Evolutionary conservation across 331 rosid genomes (phyloP), one percentile per base, ranked within the genome.

Genomic region (Rosa hybrid): DNA sequence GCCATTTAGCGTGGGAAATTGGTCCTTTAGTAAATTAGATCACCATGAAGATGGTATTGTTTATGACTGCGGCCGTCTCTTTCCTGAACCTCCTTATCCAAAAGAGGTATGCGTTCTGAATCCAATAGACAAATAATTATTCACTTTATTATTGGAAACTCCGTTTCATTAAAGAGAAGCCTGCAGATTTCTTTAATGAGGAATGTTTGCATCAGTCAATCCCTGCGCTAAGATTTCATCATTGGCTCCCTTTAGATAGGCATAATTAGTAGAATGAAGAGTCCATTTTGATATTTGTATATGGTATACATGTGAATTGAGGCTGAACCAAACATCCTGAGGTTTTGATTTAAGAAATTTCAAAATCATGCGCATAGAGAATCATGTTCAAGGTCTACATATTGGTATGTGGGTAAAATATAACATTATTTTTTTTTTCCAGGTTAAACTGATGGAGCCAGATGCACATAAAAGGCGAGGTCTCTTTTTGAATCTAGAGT

Each of bases 21-120:
- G 99, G 99, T 93, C 99, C 25, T 96, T 96, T 78, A 88, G 82
- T 81, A 96, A 96, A 88, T 74, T 91, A 79, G 85, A 83, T 74
- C 91, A 90, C 85, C 98, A 96, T 78, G 94, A 91, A 42, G 94
- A 96, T 70, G 88, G 72, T 80, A 78, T 93, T 77, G 98, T 93
- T 68, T 93, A 91, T 78, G 82, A 91, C 71, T 96, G 99, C 69
- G 89, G 86, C 62, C 87, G 62, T 80, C 94, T 91, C 71, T 96
- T 96, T 80, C 97, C 99, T 12, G 96, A 91, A 80, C 99, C 99
- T 83, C 99, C 98, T 65, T 96, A 87, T 86, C 99, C 99, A 30
- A 89, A 81, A 81, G 96, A 96, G 97, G 99, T 96, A 89, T 50
- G 78, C 79, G 70, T 78, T 64, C 71, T 34, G 57, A 84, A 16